Evolutionary conservation across 305 asterid species (phyloP), one percentile per base, ranked within the genome.

Genomic region (Ruellia speciosa): DNA sequence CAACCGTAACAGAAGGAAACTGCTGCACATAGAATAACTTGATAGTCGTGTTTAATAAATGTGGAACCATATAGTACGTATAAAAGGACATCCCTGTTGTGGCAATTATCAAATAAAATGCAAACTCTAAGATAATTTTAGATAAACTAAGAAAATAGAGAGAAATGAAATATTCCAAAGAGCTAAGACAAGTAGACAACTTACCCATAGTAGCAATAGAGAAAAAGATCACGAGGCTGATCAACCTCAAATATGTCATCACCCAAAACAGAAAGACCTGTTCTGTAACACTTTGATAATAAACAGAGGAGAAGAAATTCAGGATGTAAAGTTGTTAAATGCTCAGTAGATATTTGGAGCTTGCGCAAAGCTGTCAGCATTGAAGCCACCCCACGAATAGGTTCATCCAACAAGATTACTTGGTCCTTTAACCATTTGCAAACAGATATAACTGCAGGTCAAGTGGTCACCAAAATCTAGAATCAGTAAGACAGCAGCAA

Each of bases 191-290:
- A 46, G 90, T 71, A 63, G 56, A 28, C 62, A 58, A 40, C 93
- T 72, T 50, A 87, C 98, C 98, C 98, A 52, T 88, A 92, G 64
- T 88, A 92, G 73, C 95, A 86, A 60, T 88, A 92, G 18, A 92
- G 87, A 53, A 76, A 86, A 65, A 88, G 87, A 58, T 92, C 98
- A 61, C 86, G 87, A 19, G 96, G 96, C 66, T 85, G 95, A 69
- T 88, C 95, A 63, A 79, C 81, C 72, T 92, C 98, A 79, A 70
- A 79, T 46, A 85, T 63, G 69, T 86, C 83, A 35, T 84, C 84
- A 69, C 74, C 88, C 81, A 92, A 73, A 53, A 92, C 66, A 52
- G 84, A 77, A 64, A 85, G 74, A 54, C 96, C 96, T 49, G 82
- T 61, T 79, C 79, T 86, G 64, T 88, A 88, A 76, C 84, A 82